Evolutionary conservation across 306 rosid genomes (phyloP), one percentile per base, ranked within the genome.

Genomic region (Senna tora): DNA sequence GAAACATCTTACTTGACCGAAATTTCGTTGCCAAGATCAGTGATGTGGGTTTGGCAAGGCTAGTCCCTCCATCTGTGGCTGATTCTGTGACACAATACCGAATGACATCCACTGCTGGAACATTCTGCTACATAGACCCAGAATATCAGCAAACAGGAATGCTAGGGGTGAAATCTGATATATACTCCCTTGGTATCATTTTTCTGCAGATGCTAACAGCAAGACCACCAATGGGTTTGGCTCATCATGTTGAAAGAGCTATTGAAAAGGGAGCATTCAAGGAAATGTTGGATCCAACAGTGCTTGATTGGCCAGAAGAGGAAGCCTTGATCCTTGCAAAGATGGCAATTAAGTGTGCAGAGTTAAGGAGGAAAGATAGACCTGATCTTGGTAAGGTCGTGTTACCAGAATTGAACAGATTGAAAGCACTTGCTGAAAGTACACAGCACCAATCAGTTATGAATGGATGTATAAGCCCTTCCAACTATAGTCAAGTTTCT

Each of bases 81-180:
- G 94, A 93, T 65, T 67, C 0, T 0, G 96, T 87, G 66, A 91
- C 98, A 0, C 97, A 93, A 47, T 93, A 91, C 17, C 90, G 77
- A 11, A 81, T 93, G 96, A 93, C 98, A 33, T 86, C 97, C 4
- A 83, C 97, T 0, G 98, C 98, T 0, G 98, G 98, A 60, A 93
- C 98, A 0, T 93, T 93, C 89, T 93, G 97, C 82, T 93, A 93
- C 57, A 93, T 93, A 6, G 98, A 93, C 51, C 98, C 98, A 2
- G 98, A 93, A 78, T 93, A 93, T 76, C 98, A 93, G 73, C 98
- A 93, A 50, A 89, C 98, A 1, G 98, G 98, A 58, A 93, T 93
- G 98, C 79, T 93, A 1, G 98, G 98, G 0, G 97, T 91, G 5
- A 93, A 93, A 47, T 90, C 97, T 7, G 98, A 93, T 53, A 69